Evolutionary conservation across 768 basidiomycete species (phyloP).

Genomic region (Xerocomellus intermedius): DNA sequence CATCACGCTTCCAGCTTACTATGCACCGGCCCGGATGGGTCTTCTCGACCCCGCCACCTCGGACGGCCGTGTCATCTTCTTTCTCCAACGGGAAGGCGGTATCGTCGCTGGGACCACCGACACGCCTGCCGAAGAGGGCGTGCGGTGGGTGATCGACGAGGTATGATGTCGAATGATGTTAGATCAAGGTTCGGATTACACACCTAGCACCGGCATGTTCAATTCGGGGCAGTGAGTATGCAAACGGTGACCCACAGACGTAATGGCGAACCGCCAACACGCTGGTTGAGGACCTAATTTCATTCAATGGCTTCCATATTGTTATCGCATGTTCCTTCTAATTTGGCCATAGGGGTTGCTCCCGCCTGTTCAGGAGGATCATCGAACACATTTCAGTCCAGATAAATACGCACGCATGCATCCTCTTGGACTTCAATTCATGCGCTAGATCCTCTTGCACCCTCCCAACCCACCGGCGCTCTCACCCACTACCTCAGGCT

Average conservation of each 20-base stretch:
- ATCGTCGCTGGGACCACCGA: constrained; percentile 98
- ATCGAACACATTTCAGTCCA: neutral
- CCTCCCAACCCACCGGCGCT: no score
- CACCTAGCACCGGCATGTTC: neutral
- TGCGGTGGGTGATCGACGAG: constrained; percentile 95
- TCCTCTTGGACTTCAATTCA: no score
- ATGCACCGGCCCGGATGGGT: constrained; percentile 93
- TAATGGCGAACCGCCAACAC: neutral
- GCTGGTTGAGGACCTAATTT: no score
- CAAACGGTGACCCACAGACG: neutral
- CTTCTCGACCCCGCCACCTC: constrained; percentile 93
- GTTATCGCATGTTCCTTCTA: no score
- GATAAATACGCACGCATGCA: no score
- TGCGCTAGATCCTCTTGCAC: neutral
- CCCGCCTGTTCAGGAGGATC: neutral
- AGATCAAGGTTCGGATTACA: no score
- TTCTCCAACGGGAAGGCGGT: constrained; percentile 98
- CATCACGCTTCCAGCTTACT: constrained; percentile 96
- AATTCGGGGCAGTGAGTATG: neutral
- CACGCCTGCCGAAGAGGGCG: constrained; percentile 87
- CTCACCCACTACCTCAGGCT: neutral
- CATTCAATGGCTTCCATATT: no score
- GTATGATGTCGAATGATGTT: constrained; percentile 42
- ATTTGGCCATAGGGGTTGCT: neutral
- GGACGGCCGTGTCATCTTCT: constrained; percentile 97